Evolutionary conservation across 2,329 filamentous ascomycete genomes (phyloP).

Genomic region (Alternaria rosae): DNA sequence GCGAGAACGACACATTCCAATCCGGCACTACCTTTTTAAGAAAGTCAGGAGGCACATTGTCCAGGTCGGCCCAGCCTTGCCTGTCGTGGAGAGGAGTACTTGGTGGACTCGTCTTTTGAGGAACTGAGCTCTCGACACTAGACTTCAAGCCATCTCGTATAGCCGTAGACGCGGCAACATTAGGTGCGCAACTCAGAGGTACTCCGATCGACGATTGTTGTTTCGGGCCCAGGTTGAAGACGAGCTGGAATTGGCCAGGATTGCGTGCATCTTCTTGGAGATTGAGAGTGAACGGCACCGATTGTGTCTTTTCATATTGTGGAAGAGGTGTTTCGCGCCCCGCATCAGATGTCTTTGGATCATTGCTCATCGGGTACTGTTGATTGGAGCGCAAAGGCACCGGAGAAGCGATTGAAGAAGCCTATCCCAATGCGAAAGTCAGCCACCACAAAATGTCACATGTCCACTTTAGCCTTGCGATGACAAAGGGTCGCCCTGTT

Average conservation of each 20-base stretch:
- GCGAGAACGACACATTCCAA: constrained; percentile 37
- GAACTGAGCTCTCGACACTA: constrained; percentile 22
- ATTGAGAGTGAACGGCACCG: constrained; percentile 39
- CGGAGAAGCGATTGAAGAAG: constrained; percentile 34
- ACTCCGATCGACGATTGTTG: constrained; percentile 11
- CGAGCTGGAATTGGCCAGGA: constrained; percentile 42
- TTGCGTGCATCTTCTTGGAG: constrained; percentile 41
- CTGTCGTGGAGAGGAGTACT: constrained; percentile 32
- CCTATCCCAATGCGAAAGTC: constrained; percentile 17
- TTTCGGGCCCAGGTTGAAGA: constrained; percentile 37
- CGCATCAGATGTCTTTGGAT: constrained; percentile 21
- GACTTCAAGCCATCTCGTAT: constrained; percentile 25
- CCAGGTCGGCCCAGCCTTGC: constrained; percentile 40
- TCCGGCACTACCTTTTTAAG: constrained; percentile 42
- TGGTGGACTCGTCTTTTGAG: constrained; percentile 34
- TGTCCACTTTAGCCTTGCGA: constrained; percentile 13
- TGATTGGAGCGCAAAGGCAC: constrained; percentile 21
- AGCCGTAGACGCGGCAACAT: constrained; percentile 21
- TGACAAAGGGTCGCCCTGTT: background rate
- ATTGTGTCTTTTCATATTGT: constrained; percentile 37
- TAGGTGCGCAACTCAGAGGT: constrained; percentile 10
- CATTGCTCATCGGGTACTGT: constrained; percentile 15
- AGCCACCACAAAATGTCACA: constrained; percentile 5
- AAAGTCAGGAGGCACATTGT: constrained; percentile 38
- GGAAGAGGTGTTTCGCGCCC: constrained; percentile 38